Conservation (phyloP, 805 yeast genomes). For the Vanderwaltozyma verrucispora region DNA sequence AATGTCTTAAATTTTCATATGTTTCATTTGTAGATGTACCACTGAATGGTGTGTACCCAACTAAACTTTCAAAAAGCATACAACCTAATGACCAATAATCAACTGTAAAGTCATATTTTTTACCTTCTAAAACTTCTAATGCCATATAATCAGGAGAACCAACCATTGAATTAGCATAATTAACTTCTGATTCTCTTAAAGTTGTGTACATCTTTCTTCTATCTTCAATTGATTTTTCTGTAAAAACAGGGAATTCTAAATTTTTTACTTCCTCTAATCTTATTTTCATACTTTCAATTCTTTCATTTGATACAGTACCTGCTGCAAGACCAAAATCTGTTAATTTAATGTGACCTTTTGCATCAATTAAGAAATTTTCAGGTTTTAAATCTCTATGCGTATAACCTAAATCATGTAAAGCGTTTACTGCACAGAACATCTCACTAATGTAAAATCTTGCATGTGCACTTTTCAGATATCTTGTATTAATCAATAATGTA, state of each 20-base stretch:
- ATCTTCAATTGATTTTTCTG: constrained; percentile 69
- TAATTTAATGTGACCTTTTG: constrained; percentile 65
- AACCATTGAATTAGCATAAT: constrained; percentile 88
- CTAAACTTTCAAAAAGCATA: constrained; percentile 89
- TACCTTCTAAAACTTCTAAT: constrained; percentile 89
- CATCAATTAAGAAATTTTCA: constrained; percentile 73
- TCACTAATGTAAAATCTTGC: constrained; percentile 92
- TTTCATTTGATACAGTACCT: constrained; percentile 84
- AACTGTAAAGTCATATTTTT: constrained; percentile 86
- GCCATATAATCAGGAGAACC: constrained; percentile 99
- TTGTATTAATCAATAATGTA: constrained; percentile 86
- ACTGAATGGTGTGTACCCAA: constrained; percentile 95
- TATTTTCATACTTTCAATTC: constrained; percentile 86
- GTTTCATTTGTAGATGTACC: constrained; percentile 93
- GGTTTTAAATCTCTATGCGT: constrained; percentile 97
- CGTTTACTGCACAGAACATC: constrained; percentile 92
- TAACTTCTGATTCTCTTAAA: constrained; percentile 62
- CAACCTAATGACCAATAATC: constrained; percentile 99
- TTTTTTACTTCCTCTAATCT: constrained; percentile 63
- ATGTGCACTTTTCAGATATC: constrained; percentile 85
- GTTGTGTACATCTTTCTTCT: constrained; percentile 79
- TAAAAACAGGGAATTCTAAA: constrained; percentile 50
- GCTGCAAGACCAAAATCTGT: constrained; percentile 96
- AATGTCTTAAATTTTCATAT: constrained; percentile 81
- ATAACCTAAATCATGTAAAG: constrained; percentile 88